Percentiles rank a stretch among this genome's conserved stretches.
Conservation (phyloP, 176 grass and related monocot species). For the Eragrostis curvula region DNA sequence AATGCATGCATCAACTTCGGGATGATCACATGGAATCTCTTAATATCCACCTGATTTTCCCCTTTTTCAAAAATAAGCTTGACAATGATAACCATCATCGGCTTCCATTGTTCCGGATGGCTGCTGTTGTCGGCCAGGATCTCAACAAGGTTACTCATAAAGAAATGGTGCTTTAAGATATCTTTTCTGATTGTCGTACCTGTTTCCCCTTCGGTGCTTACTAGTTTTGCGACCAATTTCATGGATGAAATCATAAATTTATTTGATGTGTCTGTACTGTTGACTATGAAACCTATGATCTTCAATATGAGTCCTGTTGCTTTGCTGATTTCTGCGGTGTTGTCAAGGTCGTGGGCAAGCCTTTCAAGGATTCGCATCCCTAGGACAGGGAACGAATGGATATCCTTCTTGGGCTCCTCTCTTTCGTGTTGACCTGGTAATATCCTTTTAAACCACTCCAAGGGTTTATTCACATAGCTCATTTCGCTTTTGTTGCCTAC, state of each 20-base stretch:
- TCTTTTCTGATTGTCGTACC: not conserved
- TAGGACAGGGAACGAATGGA: not conserved
- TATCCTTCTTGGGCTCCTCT: not conserved
- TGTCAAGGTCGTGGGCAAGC: not conserved
- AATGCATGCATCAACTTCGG: not conserved
- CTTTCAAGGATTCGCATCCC: not conserved
- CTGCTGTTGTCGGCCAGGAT: not conserved
- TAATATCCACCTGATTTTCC: not conserved
- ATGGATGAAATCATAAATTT: not conserved
- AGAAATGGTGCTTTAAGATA: not conserved
- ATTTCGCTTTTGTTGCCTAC: not conserved
- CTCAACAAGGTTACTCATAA: constrained; percentile 2
- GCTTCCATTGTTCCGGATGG: not conserved
- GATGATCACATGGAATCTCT: not conserved
- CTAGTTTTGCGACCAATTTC: not conserved
- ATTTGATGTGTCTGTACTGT: not conserved
- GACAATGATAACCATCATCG: not conserved
- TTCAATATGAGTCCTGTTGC: not conserved
- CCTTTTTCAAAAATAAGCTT: not conserved
- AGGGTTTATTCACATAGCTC: not conserved
- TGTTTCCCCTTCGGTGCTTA: not conserved
- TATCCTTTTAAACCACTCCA: not conserved
- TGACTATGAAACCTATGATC: not conserved
- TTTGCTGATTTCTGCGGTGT: not conserved
- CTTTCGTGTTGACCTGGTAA: not conserved